phyloP scores from a whole-genome alignment of 2,329 filamentous ascomycete species.

The Botryotinia narcissicola region DNA sequence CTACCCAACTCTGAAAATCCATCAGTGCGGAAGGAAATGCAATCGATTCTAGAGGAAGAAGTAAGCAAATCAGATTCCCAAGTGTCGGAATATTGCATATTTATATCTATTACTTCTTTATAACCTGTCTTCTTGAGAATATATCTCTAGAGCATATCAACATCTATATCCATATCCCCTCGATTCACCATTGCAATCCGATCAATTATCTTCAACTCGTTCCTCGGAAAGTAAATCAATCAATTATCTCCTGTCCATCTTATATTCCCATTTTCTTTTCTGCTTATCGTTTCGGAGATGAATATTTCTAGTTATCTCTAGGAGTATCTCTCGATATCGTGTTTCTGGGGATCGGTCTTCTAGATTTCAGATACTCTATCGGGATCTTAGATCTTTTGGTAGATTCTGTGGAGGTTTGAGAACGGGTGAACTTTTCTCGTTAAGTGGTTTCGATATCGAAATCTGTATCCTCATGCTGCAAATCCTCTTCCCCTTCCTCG shows the following conservation, averaged over 20 bases:
- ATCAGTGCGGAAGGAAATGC: neutral
- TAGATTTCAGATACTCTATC: neutral
- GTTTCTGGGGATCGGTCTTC: too few species aligned
- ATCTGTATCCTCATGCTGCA: neutral
- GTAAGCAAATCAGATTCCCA: neutral
- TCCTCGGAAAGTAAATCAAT: neutral
- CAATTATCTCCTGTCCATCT: accelerated
- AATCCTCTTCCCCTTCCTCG: neutral
- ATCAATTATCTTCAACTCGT: neutral
- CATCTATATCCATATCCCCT: neutral
- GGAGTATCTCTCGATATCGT: neutral
- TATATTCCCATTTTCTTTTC: neutral
- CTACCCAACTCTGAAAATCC: neutral
- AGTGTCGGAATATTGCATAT: neutral
- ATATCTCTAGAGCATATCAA: neutral
- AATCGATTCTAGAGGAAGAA: neutral
- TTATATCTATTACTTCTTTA: neutral
- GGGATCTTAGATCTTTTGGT: neutral
- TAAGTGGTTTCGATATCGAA: neutral
- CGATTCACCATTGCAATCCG: neutral
- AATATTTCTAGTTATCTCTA: neutral
- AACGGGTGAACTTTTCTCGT: neutral
- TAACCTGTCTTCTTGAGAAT: accelerated
- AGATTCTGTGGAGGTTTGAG: neutral
- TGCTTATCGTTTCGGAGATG: accelerated